These are phyloP conservation scores for Hyaloperonospora brassicae DNA, from an alignment of 352 stramenopile species.

Conservation along the genomic window DNA sequence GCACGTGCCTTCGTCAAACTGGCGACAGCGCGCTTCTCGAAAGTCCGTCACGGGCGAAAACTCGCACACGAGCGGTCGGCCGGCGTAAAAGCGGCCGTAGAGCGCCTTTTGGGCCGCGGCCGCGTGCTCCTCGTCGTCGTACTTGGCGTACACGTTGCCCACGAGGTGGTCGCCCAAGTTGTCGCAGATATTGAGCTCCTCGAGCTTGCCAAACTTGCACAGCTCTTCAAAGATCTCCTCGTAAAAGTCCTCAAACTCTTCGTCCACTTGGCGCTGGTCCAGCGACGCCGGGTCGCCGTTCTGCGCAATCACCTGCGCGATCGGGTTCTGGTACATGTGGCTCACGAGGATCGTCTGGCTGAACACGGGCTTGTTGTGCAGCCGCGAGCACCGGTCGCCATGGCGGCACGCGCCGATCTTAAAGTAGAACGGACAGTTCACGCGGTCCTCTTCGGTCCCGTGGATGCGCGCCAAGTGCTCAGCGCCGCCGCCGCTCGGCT, in stretches of 20 bases:
- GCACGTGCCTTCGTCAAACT: constrained; percentile 98
- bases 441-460: constrained; percentile 93
- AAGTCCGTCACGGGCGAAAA: constrained; percentile 99
- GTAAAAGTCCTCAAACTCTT: constrained; percentile 96
- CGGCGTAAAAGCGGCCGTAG: constrained; percentile 96
- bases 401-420: constrained; percentile 99
- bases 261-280: constrained; percentile 87
- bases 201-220: constrained; percentile 96
- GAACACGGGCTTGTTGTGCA: constrained; percentile 98
- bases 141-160: constrained; percentile 99
- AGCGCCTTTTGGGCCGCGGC: constrained; percentile 93
- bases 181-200: constrained; percentile 98
- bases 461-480: constrained; percentile 96
- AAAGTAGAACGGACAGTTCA: constrained; percentile 99
- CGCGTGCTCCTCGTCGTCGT: constrained; percentile 97
- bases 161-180: constrained; percentile 99
- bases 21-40: constrained; percentile 93
- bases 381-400: constrained; percentile 95
- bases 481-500: constrained; percentile 78
- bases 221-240: constrained; percentile 98
- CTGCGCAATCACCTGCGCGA: constrained; percentile 82
- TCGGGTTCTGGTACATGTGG: constrained; percentile 97
- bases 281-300: constrained; percentile 78
- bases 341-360: constrained; percentile 97
- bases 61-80: constrained; percentile 92